These are phyloP conservation scores for Saccharomyces jurei DNA, from an alignment of 805 yeast species.

Conservation along the genomic window DNA sequence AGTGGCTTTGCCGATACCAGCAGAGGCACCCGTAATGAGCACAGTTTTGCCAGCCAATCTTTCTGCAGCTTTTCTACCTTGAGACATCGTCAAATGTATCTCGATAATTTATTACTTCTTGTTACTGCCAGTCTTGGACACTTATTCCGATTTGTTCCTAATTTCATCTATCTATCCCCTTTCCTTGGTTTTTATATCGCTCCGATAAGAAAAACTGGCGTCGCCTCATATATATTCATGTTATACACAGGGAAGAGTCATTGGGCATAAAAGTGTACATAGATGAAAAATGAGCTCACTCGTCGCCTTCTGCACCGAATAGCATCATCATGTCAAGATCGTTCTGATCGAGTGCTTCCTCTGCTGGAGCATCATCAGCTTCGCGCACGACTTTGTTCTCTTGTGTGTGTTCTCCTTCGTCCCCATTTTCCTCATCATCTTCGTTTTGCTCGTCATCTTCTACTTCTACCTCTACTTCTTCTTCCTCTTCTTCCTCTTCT, in stretches of 20 bases:
- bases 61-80: conserved; percentile 67
- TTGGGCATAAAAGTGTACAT: neutral
- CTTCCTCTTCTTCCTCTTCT: conserved; percentile 13
- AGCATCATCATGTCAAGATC: conserved; percentile 32
- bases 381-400: conserved; percentile 2
- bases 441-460: too few species aligned
- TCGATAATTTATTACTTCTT: neutral
- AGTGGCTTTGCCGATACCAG: conserved; percentile 92
- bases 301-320: conserved; percentile 32
- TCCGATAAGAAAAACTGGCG: neutral
- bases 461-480: conserved; percentile 20
- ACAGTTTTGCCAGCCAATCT: conserved; percentile 73
- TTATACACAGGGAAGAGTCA: neutral
- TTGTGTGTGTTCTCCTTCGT: conserved; percentile 10
- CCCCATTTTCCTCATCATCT: conserved; percentile 27
- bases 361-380: conserved; percentile 6
- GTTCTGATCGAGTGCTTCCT: conserved; percentile 30
- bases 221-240: neutral
- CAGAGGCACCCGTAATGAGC: conserved; percentile 91
- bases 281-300: neutral
- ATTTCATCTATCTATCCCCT: neutral
- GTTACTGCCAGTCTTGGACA: neutral
- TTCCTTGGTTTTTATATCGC: neutral
- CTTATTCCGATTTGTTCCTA: neutral
- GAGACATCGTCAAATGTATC: conserved; percentile 40